Conservation (phyloP, 1,284 basidiomycete species). For the Fistulinella cinereoalba region DNA sequence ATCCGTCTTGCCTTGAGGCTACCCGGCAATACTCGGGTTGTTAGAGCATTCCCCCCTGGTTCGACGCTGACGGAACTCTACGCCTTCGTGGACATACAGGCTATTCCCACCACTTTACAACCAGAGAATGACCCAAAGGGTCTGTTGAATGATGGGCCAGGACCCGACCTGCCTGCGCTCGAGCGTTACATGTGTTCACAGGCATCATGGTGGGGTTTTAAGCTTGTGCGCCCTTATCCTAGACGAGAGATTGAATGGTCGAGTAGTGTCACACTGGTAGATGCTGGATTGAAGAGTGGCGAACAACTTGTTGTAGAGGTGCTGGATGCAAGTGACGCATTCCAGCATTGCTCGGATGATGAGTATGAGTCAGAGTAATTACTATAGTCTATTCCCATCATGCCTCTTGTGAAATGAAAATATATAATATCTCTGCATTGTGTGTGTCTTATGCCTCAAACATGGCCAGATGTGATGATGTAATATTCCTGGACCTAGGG, state of each 20-base stretch:
- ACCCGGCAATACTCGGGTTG: conserved; percentile 59
- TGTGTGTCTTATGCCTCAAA: too few species aligned
- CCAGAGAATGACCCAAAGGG: conserved; percentile 43
- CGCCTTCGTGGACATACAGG: conserved; percentile 61
- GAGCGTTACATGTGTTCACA: conserved; percentile 38
- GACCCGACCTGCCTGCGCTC: conserved; percentile 39
- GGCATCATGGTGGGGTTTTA: conserved; percentile 68
- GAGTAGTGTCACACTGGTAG: conserved; percentile 41
- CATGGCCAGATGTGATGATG: too few species aligned
- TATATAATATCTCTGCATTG: too few species aligned
- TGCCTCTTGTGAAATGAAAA: too few species aligned
- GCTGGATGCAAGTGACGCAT: conserved; percentile 19
- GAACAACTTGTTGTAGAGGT: conserved; percentile 73
- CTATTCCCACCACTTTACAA: conserved; percentile 39
- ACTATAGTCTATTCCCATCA: too few species aligned
- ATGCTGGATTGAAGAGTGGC: conserved; percentile 57
- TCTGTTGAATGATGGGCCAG: conserved; percentile 38
- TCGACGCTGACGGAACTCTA: conserved; percentile 64
- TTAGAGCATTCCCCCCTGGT: conserved; percentile 53
- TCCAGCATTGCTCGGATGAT: conserved; percentile 37
- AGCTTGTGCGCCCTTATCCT: conserved; percentile 67
- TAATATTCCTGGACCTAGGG: too few species aligned
- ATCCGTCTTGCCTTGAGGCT: conserved; percentile 67
- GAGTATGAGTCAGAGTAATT: conserved; percentile 66
- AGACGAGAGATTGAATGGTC: conserved; percentile 60